These are phyloP conservation scores for Candida parachauliodes DNA, from an alignment of 805 yeast genomes.

Conservation along the genomic window DNA sequence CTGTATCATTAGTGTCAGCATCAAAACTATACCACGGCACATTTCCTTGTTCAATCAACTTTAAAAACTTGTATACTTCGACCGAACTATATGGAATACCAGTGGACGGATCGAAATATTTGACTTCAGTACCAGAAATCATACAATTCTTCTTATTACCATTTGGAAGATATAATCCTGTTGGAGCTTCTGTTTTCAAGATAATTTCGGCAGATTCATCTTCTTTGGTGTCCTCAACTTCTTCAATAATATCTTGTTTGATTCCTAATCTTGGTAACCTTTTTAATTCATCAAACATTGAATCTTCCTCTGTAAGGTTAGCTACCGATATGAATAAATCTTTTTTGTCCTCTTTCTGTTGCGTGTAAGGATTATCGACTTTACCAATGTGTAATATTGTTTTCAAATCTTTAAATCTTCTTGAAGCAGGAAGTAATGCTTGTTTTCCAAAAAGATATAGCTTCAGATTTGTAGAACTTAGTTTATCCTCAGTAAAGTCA, in stretches of 20 bases:
- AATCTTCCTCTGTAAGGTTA: conserved; percentile 32
- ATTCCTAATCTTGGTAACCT: conserved; percentile 63
- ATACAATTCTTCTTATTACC: conserved; percentile 66
- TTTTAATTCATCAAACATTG: conserved; percentile 40
- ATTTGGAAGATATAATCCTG: conserved; percentile 68
- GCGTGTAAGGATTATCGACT: conserved; percentile 36
- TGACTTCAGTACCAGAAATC: conserved; percentile 74
- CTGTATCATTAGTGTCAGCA: conserved; percentile 54
- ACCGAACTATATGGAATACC: conserved; percentile 85
- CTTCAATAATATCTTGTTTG: conserved; percentile 41
- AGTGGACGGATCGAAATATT: conserved; percentile 81
- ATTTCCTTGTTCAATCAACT: conserved; percentile 44
- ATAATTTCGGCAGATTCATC: conserved; percentile 40
- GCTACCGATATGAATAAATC: conserved; percentile 31
- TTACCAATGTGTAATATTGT: conserved; percentile 43
- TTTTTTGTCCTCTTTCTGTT: conserved; percentile 24
- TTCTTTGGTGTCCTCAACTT: conserved; percentile 35
- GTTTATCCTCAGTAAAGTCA: conserved; percentile 36
- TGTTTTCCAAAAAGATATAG: conserved; percentile 59
- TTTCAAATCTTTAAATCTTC: conserved; percentile 54
- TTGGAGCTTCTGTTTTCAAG: conserved; percentile 67
- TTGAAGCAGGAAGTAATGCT: conserved; percentile 47
- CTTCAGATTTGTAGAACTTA: conserved; percentile 26
- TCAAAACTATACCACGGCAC: conserved; percentile 50
- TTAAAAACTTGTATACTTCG: conserved; percentile 69